Conservation (phyloP, 805 yeast species). For the Saccharomycodes ludwigii region DNA sequence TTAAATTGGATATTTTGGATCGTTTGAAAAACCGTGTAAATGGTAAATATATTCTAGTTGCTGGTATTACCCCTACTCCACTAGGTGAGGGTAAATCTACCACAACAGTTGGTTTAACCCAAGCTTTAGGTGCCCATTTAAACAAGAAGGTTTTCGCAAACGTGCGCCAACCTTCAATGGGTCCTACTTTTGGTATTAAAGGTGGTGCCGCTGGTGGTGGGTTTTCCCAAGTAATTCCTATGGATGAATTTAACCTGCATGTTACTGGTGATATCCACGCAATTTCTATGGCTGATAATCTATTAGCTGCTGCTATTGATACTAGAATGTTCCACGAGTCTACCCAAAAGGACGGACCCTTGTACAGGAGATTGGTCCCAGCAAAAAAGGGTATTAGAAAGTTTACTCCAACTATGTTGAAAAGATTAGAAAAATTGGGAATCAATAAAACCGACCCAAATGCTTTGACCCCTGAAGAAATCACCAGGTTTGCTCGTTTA, state of each 20-base stretch:
- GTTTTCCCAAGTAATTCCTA: conserved; percentile 75
- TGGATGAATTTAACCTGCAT: conserved; percentile 83
- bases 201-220: conserved; percentile 94
- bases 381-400: conserved; percentile 56
- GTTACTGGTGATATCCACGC: conserved; percentile 83
- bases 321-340: conserved; percentile 76
- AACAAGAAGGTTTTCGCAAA: conserved; percentile 61
- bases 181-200: conserved; percentile 79
- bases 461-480: conserved; percentile 59
- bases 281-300: conserved; percentile 68
- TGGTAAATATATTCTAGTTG: conserved; percentile 64
- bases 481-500: conserved; percentile 49
- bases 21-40: conserved; percentile 46
- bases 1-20: conserved; percentile 48
- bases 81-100: conserved; percentile 81
- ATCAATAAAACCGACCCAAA: conserved; percentile 61
- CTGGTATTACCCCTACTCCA: conserved; percentile 82
- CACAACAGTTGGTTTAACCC: conserved; percentile 72
- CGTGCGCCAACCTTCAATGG: conserved; percentile 83
- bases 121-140: conserved; percentile 69
- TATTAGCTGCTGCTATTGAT: conserved; percentile 76
- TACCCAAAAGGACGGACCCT: conserved; percentile 60
- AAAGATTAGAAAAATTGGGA: conserved; percentile 55
- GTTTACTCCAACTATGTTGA: conserved; percentile 57
- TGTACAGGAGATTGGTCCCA: conserved; percentile 67